Conservation (phyloP, 192 early-diverging fungal species). For the Rhizophagus prolifer region DNA sequence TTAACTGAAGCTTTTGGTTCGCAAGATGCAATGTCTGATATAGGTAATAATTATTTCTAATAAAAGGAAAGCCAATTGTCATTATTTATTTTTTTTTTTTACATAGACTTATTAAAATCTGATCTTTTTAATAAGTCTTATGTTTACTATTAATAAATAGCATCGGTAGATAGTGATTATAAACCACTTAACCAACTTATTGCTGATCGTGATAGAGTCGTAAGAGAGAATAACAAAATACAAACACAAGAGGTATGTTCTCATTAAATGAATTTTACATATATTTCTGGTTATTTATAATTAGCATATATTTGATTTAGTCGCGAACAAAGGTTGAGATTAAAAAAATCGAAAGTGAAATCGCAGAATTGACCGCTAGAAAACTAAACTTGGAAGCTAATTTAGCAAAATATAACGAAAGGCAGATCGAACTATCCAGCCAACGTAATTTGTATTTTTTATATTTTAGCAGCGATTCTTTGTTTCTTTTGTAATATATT, state of each 20-base stretch:
- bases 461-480: not conserved
- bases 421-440: constrained; percentile 45
- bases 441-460: constrained; percentile 35
- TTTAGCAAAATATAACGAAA: constrained; percentile 43
- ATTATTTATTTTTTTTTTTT: constrained; percentile 2
- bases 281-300: not conserved
- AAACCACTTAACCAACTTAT: constrained; percentile 45
- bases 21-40: constrained; percentile 8
- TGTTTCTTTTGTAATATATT: not conserved
- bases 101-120: not conserved
- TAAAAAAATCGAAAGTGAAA: constrained; percentile 47
- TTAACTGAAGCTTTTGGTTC: constrained; percentile 4
- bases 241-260: constrained; percentile 48
- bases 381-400: constrained; percentile 43
- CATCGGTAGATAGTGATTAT: constrained; percentile 36
- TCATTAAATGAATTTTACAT: not conserved
- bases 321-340: constrained; percentile 45
- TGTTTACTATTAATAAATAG: constrained; percentile 7
- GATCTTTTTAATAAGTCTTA: not conserved
- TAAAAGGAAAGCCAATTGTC: not conserved
- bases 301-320: constrained; percentile 30
- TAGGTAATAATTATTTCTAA: constrained; percentile 8
- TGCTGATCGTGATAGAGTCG: constrained; percentile 49
- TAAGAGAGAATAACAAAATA: constrained; percentile 52
- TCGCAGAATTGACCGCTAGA: constrained; percentile 44